These are phyloP conservation scores for Niebla homalea DNA, from an alignment of 495 filamentous ascomycete species.

Conservation along the genomic window DNA sequence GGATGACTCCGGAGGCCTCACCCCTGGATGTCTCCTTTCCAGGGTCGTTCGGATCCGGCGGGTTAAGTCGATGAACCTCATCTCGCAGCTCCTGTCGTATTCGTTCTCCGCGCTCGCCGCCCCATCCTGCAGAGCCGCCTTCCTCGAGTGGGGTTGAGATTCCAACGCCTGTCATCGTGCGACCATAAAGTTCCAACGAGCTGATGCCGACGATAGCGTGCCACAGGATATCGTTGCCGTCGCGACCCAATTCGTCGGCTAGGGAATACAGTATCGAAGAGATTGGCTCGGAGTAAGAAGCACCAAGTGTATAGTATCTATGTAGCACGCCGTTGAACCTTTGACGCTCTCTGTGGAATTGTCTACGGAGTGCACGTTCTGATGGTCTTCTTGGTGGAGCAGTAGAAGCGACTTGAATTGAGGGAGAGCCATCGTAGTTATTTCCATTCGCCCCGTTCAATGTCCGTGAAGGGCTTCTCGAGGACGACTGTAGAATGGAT, in stretches of 20 bases:
- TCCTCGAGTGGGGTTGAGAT: constrained; percentile 46
- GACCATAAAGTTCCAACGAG: constrained; percentile 82
- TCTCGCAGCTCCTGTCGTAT: constrained; percentile 78
- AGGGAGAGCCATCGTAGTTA: constrained; percentile 32
- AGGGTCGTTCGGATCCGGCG: constrained; percentile 51
- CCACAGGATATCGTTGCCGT: constrained; percentile 96
- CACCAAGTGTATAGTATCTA: constrained; percentile 71
- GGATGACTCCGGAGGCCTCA: constrained; percentile 65
- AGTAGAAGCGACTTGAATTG: constrained; percentile 40
- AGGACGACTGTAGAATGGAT: constrained; percentile 40
- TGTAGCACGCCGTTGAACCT: constrained; percentile 62
- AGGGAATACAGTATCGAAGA: constrained; percentile 88
- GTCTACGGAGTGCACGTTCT: constrained; percentile 52
- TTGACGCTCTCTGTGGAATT: constrained; percentile 56
- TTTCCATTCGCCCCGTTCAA: constrained; percentile 19
- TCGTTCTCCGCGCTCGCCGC: constrained; percentile 66
- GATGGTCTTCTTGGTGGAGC: constrained; percentile 51
- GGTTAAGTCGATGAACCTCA: constrained; percentile 89
- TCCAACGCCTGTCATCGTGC: constrained; percentile 64
- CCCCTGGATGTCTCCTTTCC: constrained; percentile 34
- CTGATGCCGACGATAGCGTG: constrained; percentile 83
- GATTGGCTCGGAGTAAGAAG: constrained; percentile 88
- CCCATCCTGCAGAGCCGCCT: constrained; percentile 60
- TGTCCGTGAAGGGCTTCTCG: constrained; percentile 35
- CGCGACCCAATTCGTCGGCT: constrained; percentile 84